Conservation (phyloP, 2,329 filamentous ascomycete genomes). For the Botrytis porri region DNA sequence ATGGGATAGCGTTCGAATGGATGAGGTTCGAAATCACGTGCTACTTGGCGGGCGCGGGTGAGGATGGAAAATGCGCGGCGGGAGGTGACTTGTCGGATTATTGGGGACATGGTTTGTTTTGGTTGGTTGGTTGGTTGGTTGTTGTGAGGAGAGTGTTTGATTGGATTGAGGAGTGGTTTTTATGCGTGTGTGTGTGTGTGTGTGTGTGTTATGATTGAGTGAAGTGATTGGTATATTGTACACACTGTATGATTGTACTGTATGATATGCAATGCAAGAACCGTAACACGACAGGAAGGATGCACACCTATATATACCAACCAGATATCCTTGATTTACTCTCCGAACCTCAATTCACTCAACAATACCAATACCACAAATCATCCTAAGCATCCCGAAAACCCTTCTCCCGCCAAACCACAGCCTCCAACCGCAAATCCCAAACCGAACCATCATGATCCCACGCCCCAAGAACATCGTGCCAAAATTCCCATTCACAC, state of each 20-base stretch:
- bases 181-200: background rate
- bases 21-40: slow-evolving; percentile 15
- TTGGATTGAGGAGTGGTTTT: background rate
- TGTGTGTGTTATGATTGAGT: background rate
- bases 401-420: background rate
- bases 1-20: slow-evolving; percentile 15
- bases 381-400: background rate
- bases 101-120: slow-evolving; percentile 16
- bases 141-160: background rate
- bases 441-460: slow-evolving; percentile 3
- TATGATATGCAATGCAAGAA: background rate
- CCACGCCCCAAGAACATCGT: background rate
- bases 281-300: background rate
- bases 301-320: slow-evolving; percentile 1
- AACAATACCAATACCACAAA: background rate
- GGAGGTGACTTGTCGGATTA: slow-evolving; percentile 10
- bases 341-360: background rate
- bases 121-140: background rate
- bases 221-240: background rate
- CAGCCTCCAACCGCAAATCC: background rate
- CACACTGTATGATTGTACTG: background rate
- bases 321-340: background rate
- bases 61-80: slow-evolving; percentile 17
- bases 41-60: slow-evolving; percentile 4
- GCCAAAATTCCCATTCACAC: background rate